Base-by-base conservation (phyloP, 139 green algal genomes). In the Coelastrella sp. region DNA sequence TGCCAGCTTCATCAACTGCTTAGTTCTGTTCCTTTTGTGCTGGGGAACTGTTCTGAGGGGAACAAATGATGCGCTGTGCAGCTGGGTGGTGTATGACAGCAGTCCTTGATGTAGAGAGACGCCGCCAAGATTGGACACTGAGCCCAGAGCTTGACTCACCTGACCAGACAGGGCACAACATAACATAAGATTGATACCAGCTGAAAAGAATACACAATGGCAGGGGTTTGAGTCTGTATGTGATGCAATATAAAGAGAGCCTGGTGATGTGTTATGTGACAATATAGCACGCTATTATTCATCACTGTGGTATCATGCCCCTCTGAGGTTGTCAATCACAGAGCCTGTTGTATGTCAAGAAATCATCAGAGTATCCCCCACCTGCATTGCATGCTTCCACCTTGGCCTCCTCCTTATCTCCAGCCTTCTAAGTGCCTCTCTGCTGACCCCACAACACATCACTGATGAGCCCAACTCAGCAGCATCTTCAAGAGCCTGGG, bases 401-500 rank as follows among this genome's bases (percentile, higher is more conserved):
- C 78, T 45, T 17, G 40, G 30, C 43, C 78, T 30, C 27, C 78
- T 71, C 9, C 15, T 34, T 15, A 84, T 27, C 60, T 84, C 78
- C 9, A 75, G 25, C 37, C n/a, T 50, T 6, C 78, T 21, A 0
- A 84, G 60, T 48, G 78, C 78, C 6, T 84, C 59, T 35, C 59
- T 48, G 78, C 40, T 74, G 27, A 63, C 30, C 2, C 78, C 78
- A 19, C 30, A 60, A 5, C 13, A 27, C 78, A 84, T 84, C n/a
- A 84, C 41, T 4, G 78, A 53, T 43, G 78, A 40, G 32, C 78
- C 78, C 2, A 84, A 30, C 37, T 63, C 78, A 23, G 78, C 78
- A 76, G 78, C 78, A 30, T 84, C 78, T 41, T 84, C 78, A 74
- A 84, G 53, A 5, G 78, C 78, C 78, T 84, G 78, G 4, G 60